Percentiles rank a stretch among this genome's conserved stretches.
Evolutionary conservation across 2,329 filamentous ascomycete species (phyloP).

Genomic region (Fusarium agapanthi): DNA sequence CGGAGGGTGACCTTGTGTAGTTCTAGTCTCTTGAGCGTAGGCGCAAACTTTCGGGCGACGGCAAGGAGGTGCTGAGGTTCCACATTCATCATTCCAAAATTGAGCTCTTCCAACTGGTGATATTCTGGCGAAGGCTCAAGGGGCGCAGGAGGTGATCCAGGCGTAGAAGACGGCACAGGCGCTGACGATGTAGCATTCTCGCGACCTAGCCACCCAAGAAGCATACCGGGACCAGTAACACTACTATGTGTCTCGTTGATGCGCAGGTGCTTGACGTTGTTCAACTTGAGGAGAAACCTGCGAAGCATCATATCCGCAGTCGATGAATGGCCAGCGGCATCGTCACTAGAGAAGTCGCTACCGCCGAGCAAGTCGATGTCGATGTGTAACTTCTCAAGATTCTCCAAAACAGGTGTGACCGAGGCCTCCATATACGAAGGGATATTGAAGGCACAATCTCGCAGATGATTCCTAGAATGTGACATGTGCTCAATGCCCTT

Average conservation of each 20-base stretch:
- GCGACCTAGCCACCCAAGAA: constrained; percentile 53
- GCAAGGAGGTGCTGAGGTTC: constrained; percentile 43
- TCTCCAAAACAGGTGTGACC: constrained; percentile 53
- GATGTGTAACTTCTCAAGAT: constrained; percentile 56
- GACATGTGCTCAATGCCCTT: constrained; percentile 60
- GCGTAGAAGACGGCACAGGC: neutral
- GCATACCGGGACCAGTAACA: constrained; percentile 21
- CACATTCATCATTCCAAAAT: constrained; percentile 53
- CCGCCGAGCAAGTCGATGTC: constrained; percentile 37
- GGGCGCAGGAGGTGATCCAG: neutral
- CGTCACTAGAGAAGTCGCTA: neutral
- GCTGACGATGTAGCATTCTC: neutral
- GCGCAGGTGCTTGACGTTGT: constrained; percentile 60
- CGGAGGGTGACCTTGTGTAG: constrained; percentile 55
- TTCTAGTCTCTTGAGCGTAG: constrained; percentile 54
- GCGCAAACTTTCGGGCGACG: constrained; percentile 53
- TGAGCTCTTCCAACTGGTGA: constrained; percentile 50
- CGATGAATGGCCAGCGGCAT: neutral
- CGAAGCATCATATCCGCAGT: constrained; percentile 31
- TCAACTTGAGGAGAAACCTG: constrained; percentile 37
- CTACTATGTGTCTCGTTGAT: constrained; percentile 51
- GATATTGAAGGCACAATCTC: constrained; percentile 57
- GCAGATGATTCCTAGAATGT: constrained; percentile 44
- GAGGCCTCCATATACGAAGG: constrained; percentile 49
- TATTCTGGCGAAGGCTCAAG: constrained; percentile 43